These are phyloP conservation scores for Arachis monticola DNA, from an alignment of 331 rosid species.

Conservation along the genomic window DNA sequence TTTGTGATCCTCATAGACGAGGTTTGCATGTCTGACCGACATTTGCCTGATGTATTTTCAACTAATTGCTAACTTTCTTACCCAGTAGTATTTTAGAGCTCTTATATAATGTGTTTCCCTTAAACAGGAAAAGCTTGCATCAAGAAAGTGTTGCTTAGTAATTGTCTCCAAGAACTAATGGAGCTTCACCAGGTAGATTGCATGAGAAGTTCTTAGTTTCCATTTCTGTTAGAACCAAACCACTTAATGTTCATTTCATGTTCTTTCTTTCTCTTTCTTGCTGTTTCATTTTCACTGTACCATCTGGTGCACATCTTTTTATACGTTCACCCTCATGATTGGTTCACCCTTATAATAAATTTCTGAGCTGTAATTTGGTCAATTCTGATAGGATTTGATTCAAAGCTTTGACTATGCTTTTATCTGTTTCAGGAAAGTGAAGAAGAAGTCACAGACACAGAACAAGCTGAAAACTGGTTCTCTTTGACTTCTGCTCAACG, in stretches of 20 bases:
- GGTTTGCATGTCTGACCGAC: constrained; percentile 59
- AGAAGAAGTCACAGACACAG: constrained; percentile 97
- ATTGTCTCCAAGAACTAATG: constrained; percentile 98
- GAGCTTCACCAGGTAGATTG: constrained; percentile 95
- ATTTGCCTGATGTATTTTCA: not conserved
- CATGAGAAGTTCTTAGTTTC: constrained; percentile 20
- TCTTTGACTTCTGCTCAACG: constrained; percentile 96
- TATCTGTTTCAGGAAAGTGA: constrained; percentile 78
- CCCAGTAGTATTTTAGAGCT: not conserved
- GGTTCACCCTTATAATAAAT: constrained; percentile 2
- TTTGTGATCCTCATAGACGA: constrained; percentile 97
- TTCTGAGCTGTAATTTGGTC: constrained; percentile 14
- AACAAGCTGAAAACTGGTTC: constrained; percentile 99
- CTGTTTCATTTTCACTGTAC: constrained; percentile 22
- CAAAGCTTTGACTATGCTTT: constrained; percentile 30
- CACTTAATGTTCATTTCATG: constrained; percentile 6
- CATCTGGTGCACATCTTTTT: constrained; percentile 25
- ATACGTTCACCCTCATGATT: constrained; percentile 13
- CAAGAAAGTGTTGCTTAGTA: constrained; percentile 94
- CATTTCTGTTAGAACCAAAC: constrained; percentile 23
- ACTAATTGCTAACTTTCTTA: constrained; percentile 4
- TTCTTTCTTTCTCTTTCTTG: not conserved
- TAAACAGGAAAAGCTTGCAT: constrained; percentile 92
- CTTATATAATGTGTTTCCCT: constrained; percentile 22
- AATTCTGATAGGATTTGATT: not conserved